phyloP scores from a whole-genome alignment of 805 yeast species.

The Starmerella riodocensis region DNA sequence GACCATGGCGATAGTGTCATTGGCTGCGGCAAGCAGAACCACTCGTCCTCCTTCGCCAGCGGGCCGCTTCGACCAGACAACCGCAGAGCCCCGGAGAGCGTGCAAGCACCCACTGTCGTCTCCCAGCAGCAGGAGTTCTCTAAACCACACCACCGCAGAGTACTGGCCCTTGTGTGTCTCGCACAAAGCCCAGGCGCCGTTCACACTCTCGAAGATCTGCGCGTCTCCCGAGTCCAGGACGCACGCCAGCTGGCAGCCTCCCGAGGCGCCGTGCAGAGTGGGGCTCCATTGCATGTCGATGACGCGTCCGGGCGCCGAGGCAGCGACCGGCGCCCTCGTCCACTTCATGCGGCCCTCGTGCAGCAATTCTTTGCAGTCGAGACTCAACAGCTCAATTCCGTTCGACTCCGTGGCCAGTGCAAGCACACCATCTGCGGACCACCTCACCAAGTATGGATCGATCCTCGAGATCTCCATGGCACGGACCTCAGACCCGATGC shows the following conservation, averaged over 20 bases:
- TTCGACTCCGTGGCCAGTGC: slow-evolving; percentile 13
- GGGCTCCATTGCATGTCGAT: slow-evolving; percentile 14
- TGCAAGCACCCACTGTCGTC: background rate
- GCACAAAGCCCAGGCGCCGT: background rate
- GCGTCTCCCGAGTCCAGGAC: slow-evolving; percentile 8
- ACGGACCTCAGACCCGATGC: too few species aligned
- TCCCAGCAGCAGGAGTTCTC: background rate
- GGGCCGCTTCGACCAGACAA: background rate
- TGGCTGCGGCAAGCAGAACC: background rate
- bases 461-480: slow-evolving; percentile 14
- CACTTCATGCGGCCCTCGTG: slow-evolving; percentile 2
- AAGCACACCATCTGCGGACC: slow-evolving; percentile 14
- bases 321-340: slow-evolving; percentile 1
- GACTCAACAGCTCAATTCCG: slow-evolving; percentile 6
- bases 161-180: background rate
- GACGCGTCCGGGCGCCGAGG: slow-evolving; percentile 2
- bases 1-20: background rate
- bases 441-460: slow-evolving; percentile 13
- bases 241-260: slow-evolving; percentile 6
- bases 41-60: background rate
- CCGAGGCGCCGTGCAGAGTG: background rate
- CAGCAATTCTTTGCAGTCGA: slow-evolving; percentile 7
- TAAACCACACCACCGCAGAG: slow-evolving; percentile 7
- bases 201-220: slow-evolving; percentile 3
- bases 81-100: background rate